These are phyloP conservation scores for Gastrodia elata DNA, from an alignment of 106 monocot species.

Conservation along the genomic window DNA sequence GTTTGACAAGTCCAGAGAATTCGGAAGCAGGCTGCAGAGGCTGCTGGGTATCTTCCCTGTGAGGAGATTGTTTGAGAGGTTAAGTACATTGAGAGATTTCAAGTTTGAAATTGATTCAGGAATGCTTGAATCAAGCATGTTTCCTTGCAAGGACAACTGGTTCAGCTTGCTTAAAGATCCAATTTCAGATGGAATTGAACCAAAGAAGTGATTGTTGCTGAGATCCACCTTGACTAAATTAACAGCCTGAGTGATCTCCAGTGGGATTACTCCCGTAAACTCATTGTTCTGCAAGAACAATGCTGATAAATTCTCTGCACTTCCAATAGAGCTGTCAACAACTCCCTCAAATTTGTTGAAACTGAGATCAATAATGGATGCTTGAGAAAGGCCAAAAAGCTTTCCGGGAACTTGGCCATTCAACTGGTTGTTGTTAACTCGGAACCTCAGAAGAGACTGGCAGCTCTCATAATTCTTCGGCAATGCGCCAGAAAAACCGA, in stretches of 20 bases:
- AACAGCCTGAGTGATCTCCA: conserved; percentile 40
- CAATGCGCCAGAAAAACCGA: conserved; percentile 43
- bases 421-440: conserved; percentile 63
- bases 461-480: conserved; percentile 52
- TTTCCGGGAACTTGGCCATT: conserved; percentile 41
- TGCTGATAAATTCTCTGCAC: conserved; percentile 64
- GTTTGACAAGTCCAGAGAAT: conserved; percentile 81
- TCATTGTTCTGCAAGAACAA: conserved; percentile 62
- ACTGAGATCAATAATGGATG: conserved; percentile 66
- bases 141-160: conserved; percentile 63
- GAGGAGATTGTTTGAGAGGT: conserved; percentile 78
- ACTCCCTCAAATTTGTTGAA: conserved; percentile 61
- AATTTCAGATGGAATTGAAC: conserved; percentile 60
- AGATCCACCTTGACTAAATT: conserved; percentile 76
- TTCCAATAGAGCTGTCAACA: conserved; percentile 36
- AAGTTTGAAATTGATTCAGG: conserved; percentile 60
- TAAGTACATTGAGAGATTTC: conserved; percentile 74
- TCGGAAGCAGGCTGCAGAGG: conserved; percentile 67
- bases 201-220: conserved; percentile 68
- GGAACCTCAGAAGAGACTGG: conserved; percentile 51
- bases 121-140: conserved; percentile 53
- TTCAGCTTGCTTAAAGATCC: conserved; percentile 47
- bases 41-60: conserved; percentile 71
- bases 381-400: conserved; percentile 56
- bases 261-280: conserved; percentile 49